phyloP scores from a whole-genome alignment of 164 flowering plant species.

The Magnolia sinica region DNA sequence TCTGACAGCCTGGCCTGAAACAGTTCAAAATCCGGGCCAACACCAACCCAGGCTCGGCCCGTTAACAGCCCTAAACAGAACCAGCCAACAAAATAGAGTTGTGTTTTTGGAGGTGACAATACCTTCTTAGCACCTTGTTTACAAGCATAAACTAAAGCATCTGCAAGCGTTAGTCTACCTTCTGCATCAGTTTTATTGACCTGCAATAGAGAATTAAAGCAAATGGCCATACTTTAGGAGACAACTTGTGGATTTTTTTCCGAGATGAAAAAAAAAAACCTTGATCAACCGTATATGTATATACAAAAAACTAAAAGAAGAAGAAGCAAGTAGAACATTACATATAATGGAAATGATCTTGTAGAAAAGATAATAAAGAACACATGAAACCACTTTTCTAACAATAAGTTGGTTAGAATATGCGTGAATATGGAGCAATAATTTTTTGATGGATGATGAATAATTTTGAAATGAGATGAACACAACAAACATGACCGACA shows the following conservation, averaged over 20 bases:
- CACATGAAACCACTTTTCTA: too few species aligned
- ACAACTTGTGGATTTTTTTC: not conserved
- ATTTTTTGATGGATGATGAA: not conserved
- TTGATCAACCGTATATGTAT: too few species aligned
- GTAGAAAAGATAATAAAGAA: too few species aligned
- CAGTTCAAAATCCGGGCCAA: too few species aligned
- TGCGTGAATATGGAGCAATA: too few species aligned
- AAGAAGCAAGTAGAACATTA: too few species aligned
- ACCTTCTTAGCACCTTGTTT: conserved; percentile 97
- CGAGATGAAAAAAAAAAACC: too few species aligned
- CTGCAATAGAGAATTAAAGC: conserved; percentile 28
- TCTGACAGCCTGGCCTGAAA: too few species aligned
- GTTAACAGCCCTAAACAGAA: not conserved
- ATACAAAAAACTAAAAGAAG: too few species aligned
- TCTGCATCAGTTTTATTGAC: conserved; percentile 98
- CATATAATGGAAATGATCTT: too few species aligned
- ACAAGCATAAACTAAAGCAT: conserved; percentile 95
- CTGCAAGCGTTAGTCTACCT: conserved; percentile 96
- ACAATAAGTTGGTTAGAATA: too few species aligned
- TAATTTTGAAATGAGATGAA: not conserved
- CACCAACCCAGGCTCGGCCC: too few species aligned
- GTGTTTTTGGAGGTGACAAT: conserved; percentile 8
- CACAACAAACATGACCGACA: not conserved
- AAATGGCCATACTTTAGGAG: not conserved
- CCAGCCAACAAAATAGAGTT: not conserved